Base-by-base conservation (phyloP, 225 moss, liverwort and hornwort species). In the Marchantia paleacea region DNA sequence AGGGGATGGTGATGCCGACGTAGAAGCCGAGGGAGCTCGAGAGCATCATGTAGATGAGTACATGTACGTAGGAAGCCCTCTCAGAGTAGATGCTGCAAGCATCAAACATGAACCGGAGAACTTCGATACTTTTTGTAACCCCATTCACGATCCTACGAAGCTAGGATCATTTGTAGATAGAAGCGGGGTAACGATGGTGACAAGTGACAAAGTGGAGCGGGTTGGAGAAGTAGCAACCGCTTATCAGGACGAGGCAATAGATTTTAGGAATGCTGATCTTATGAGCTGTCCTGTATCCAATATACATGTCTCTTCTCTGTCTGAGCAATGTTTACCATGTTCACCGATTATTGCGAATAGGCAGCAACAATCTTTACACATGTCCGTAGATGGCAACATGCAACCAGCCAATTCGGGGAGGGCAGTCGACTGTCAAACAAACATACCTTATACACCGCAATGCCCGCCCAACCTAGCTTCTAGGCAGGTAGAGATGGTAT, bases 91-190 rank as follows among this genome's bases (percentile, higher is more conserved):
- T 65, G 82, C 39, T 28, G 50, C 57, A 64, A 81, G 65, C 69
- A 74, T 31, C 47, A 29, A 29, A 51, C 55, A 63, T 69, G 87
- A 72, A 67, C 55, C 73, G 31, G 73, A 55, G 51, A 75, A 50
- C 25, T 73, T 66, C 66, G 78, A 71, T 11, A 58, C 24, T 62
- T 55, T 78, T 52, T 69, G 73, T 79, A 75, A 75, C 19, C 75
- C 80, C 22, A 30, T 67, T 8, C 60, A 68, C 52, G 78, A 78
- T 84, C 78, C 31, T 49, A 70, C 64, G 4, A 24, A 64, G 49
- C 62, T 70, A 22, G 80, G 82, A 6, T 75, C 74, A 65, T 71
- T 78, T 79, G 80, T 85, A 83, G 85, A 87, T 78, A 78, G 64
- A 55, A 67, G 26, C 79, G 84, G 64, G 50, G 83, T 52, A 50